Evolutionary conservation across 2,329 filamentous ascomycete genomes (phyloP).

Genomic region (Ustilaginoidea virens): DNA sequence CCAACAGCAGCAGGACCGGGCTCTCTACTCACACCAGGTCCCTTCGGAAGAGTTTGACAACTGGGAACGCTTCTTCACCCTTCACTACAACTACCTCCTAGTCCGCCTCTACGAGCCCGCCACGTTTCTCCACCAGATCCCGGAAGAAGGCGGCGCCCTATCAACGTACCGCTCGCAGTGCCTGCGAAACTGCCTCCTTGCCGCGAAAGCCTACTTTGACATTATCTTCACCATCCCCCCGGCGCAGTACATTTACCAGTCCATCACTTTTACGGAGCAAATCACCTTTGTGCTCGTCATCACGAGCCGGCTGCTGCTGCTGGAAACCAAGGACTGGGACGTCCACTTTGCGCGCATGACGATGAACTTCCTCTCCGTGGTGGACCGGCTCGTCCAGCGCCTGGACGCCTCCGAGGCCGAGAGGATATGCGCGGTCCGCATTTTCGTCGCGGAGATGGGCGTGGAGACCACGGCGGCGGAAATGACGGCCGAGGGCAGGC

Average conservation of each 20-base stretch:
- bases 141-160: slow-evolving; percentile 11
- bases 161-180: slow-evolving; percentile 16
- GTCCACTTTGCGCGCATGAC: slow-evolving; percentile 7
- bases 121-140: slow-evolving; percentile 14
- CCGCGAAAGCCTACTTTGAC: slow-evolving; percentile 18
- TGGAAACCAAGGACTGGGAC: slow-evolving; percentile 12
- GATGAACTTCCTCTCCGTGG: slow-evolving; percentile 6
- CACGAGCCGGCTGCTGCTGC: slow-evolving; percentile 9
- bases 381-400: slow-evolving; percentile 6
- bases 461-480: slow-evolving; percentile 9
- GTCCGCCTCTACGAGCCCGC: slow-evolving; percentile 24
- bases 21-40: slow-evolving; percentile 4
- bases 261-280: slow-evolving; percentile 11
- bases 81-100: slow-evolving; percentile 20
- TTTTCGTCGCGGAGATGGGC: slow-evolving; percentile 9
- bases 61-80: slow-evolving; percentile 12
- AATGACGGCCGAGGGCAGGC: slow-evolving; percentile 5
- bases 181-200: slow-evolving; percentile 19
- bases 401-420: slow-evolving; percentile 6
- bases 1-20: slow-evolving; percentile 6
- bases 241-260: slow-evolving; percentile 8
- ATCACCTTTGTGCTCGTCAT: slow-evolving; percentile 7
- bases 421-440: slow-evolving; percentile 1
- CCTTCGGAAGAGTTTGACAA: slow-evolving; percentile 5
- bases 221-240: slow-evolving; percentile 14